Evolutionary conservation across 2,329 filamentous ascomycete genomes (phyloP), one percentile per base, ranked within the genome.

Genomic region (Domatiomyces catenatus): DNA sequence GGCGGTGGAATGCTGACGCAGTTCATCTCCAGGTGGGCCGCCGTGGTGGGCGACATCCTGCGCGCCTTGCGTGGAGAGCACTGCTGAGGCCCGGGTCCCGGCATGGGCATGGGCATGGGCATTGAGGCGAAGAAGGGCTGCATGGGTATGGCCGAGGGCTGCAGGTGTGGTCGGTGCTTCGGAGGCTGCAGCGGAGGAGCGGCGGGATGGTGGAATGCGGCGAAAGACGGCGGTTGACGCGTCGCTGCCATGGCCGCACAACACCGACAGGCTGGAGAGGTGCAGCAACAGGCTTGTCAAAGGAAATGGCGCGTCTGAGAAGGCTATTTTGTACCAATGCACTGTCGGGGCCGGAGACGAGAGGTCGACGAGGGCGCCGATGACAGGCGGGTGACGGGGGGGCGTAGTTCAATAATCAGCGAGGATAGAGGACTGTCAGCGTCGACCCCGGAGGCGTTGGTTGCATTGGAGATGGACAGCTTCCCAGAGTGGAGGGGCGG

Each of bases 81-180:
- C 12, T 53, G 72, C 63, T 58, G 63, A 58, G 57, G 67, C 62
- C 54, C 66, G 53, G 64, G 61, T 49, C 71, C 66, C 19, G 76
- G 69, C 20, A 84, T 82, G 58, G 83, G 80, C 59, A 90, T 74
- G 50, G 81, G 69, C 55, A 74, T 71, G 67, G 75, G 76, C 59
- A 74, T 67, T 69, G 44, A 67, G 62, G 12, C 67, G 63, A 47
- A 10, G n/a, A 28, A 28, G 28, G 26, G 26, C 49, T 69, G 66
- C 44, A 74, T 60, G 51, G 71, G 71, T 59, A 77, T 68, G 48
- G 75, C 70, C 51, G 74, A 76, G 36, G 74, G 70, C 60, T 77
- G 73, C 54, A 75, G 70, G 53, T 64, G 63, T 54, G 64, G 65
- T 55, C 69, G 63, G 54, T 57, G 54, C 48, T 54, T 54, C 26